These are phyloP conservation scores for Penicillium taxi DNA, from an alignment of 495 filamentous ascomycete species.

Conservation along the genomic window DNA sequence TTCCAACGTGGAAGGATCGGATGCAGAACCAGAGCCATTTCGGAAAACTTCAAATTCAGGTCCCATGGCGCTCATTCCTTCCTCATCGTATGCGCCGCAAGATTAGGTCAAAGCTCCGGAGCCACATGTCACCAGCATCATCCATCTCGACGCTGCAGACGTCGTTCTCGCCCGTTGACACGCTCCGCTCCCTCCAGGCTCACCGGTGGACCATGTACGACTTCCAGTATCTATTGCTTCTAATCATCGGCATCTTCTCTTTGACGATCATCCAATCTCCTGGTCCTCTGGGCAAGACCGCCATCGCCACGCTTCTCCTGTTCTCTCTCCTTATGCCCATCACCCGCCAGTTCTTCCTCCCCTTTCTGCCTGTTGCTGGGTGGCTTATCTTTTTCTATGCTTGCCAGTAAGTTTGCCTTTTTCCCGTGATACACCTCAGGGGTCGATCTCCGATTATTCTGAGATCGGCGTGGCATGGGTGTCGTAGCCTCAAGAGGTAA, in stretches of 20 bases:
- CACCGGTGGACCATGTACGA: conserved; percentile 83
- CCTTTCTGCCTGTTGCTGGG: conserved; percentile 71
- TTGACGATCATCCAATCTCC: conserved; percentile 70
- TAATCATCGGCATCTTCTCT: conserved; percentile 69
- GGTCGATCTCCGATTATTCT: neutral
- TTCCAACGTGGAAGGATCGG: conserved; percentile 46
- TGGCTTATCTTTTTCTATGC: conserved; percentile 86
- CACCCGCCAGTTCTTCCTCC: conserved; percentile 85
- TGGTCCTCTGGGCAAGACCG: conserved; percentile 63
- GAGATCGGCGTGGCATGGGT: neutral
- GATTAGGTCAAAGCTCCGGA: conserved; percentile 66
- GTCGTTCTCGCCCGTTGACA: conserved; percentile 68
- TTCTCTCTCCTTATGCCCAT: conserved; percentile 72
- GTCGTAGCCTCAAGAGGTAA: neutral
- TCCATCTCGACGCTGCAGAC: conserved; percentile 70
- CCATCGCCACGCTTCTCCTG: conserved; percentile 55
- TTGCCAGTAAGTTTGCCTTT: conserved; percentile 61
- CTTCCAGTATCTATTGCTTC: conserved; percentile 70
- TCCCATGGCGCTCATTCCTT: conserved; percentile 48
- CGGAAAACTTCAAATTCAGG: conserved; percentile 41
- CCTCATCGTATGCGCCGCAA: conserved; percentile 65
- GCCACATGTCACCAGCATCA: conserved; percentile 60
- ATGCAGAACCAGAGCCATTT: conserved; percentile 40
- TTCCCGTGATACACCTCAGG: neutral
- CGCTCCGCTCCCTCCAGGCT: conserved; percentile 59